Evolutionary conservation across 805 yeast genomes (phyloP).

Genomic region (Nakazawaea siamensis): DNA sequence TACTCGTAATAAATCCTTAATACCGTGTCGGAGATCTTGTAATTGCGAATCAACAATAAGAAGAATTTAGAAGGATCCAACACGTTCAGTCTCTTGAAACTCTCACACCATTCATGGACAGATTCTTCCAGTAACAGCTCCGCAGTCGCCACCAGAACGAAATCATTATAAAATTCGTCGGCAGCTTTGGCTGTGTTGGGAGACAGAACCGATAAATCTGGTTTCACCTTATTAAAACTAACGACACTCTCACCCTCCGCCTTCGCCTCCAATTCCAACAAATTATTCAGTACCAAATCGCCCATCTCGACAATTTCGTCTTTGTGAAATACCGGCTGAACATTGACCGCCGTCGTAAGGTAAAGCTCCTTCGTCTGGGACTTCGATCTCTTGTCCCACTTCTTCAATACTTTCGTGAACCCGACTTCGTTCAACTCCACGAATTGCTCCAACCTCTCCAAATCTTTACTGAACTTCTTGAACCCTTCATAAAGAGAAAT

Average conservation of each 20-base stretch:
- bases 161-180: conserved; percentile 68
- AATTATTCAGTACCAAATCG: conserved; percentile 59
- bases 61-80: conserved; percentile 40
- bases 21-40: conserved; percentile 57
- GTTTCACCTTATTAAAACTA: conserved; percentile 14
- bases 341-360: conserved; percentile 85
- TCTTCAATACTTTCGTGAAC: conserved; percentile 88
- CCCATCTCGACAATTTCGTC: conserved; percentile 78
- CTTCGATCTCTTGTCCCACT: conserved; percentile 96
- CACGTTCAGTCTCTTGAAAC: conserved; percentile 22
- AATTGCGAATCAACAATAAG: conserved; percentile 54
- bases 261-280: conserved; percentile 69
- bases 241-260: conserved; percentile 32
- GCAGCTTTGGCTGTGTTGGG: conserved; percentile 33
- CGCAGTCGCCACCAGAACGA: conserved; percentile 26
- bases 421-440: conserved; percentile 94
- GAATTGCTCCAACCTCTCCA: conserved; percentile 84
- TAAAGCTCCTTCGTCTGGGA: conserved; percentile 91
- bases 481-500: conserved; percentile 82
- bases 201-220: neutral
- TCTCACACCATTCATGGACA: conserved; percentile 30
- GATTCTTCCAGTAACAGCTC: conserved; percentile 12
- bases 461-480: conserved; percentile 81
- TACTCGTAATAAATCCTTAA: conserved; percentile 37
- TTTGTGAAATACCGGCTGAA: conserved; percentile 93